Evolutionary conservation across 371 early-diverging fungal species (phyloP), one percentile per base, ranked within the genome.

Genomic region (Zychaea mexicana): DNA sequence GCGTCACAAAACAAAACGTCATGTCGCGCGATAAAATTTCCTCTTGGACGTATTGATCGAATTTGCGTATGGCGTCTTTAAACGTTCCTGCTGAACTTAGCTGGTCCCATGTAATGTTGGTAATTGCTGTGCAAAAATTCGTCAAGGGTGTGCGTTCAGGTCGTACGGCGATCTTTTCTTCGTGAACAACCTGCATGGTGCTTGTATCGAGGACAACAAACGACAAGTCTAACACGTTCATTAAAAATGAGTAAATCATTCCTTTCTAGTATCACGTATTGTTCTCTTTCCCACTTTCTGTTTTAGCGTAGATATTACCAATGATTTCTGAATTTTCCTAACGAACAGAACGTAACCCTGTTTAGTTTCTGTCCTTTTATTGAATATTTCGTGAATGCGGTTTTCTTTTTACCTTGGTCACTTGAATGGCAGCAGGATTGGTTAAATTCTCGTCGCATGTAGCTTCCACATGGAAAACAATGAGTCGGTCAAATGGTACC

Each of bases 391-490:
- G n/a, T n/a, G n/a, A n/a, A n/a, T 36, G 38, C 26, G 10, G 19
- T 8, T 49, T 49, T 15, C n/a, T 26, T 22, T 47, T 62, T 78
- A 82, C 85, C 67, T 82, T 82, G 22, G 89, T 85, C 1, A 92
- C 90, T 62, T 87, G 85, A 38, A 85, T 72, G 15, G 84, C 84
- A 27, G 81, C 76, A 13, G 89, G 87, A 66, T 79, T 82, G 36
- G 87, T 86, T 26, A 85, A 81, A 65, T 86, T 87, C 60, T 91
- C 91, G 69, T 91, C 91, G 64, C 89, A 88, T 19, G 90, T 92
- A 4, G 89, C 85, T 71, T 90, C 90, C 39, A 88, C 71, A 67
- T 90, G 84, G 19, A 91, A 70, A 31, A 89, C 78, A 52, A 92
- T 82, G 22, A 88, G 77, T 47, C 83, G 84, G 62, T 90, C 87